Evolutionary conservation across 2,329 filamentous ascomycete species (phyloP), one percentile per base, ranked within the genome.

Genomic region (Dothideomycetes sp.): DNA sequence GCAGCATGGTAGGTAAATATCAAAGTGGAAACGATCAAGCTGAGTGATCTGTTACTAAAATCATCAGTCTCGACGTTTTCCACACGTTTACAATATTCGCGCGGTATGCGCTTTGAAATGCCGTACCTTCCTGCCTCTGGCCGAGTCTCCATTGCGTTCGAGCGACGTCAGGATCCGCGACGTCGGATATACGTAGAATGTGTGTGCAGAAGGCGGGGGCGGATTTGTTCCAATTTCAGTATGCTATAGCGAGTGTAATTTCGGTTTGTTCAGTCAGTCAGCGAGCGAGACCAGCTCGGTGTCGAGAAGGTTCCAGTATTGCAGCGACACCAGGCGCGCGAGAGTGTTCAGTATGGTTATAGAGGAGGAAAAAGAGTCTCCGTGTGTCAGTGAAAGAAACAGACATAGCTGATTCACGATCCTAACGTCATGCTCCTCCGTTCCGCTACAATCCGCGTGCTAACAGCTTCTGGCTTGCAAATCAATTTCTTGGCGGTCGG

Each of bases 1-100:
- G 51, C 32, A 17, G 47, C 36, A 29, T 54, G 50, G 38, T 51
- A 54, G 15, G 49, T 31, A 36, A 49, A 36, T 38, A 52, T 45
- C 34, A 50, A 36, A 9, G 45, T 40, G 15, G 50, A 47, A 33
- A 52, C 44, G n/a, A 40, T 41, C 22, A 47, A 34, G 19, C 49
- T 43, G 31, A 53, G 36, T 11, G 31, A 43, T 36, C 36, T 45
- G 35, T 18, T 32, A 12, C 14, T 24, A 8, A 22, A 31, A 14
- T 4, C 33, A 30, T 37, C 14, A 38, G 14, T 37, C n/a, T 2
- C 5, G 8, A 10, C 14, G n/a, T 15, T 4, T 16, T 11, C 10
- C 12, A 19, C 14, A 16, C 5, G 18, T 7, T 19, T 11, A 36
- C n/a, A 29, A 18, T 3, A 3, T 14, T 18, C 27, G 17, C 10